Evolutionary conservation across 2,329 filamentous ascomycete species (phyloP), one percentile per base, ranked within the genome.

Genomic region (Plectosphaerella cucumerina): DNA sequence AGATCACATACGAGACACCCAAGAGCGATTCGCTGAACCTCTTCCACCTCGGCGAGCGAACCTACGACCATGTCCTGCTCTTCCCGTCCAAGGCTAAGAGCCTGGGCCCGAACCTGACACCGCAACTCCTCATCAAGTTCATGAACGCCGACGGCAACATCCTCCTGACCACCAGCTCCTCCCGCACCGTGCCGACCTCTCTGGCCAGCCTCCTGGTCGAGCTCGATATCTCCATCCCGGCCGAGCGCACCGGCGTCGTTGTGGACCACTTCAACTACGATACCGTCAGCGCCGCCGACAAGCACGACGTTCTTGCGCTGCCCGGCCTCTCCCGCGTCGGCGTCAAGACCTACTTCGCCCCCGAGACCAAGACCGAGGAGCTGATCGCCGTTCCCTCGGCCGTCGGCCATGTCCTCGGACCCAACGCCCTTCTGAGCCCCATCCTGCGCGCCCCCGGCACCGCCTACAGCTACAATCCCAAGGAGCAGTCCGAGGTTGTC

Each of bases 181-280:
- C 82, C 51, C 74, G 81, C 46, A 71, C 86, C 15, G 85, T 87
- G 3, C 85, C 93, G 14, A 84, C 82, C 50, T 84, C 89, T 45
- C 73, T 97, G 60, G 84, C 85, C 58, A 87, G 87, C 41, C 78
- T 96, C 51, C 87, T 97, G 48, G 76, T 89, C 62, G 91, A 97
- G 71, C 79, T 97, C 67, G 93, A 97, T 65, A 88, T 99, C 63
- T 78, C 85, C 59, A 82, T 97, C n/a, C 90, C 94, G 37, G 73
- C 83, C 34, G 93, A 96, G 70, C 89, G 92, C 63, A 90, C 87
- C 50, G 85, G 89, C 51, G 76, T 93, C 52, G 87, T 96, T 6
- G 86, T 97, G 55, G 94, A 97, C 71, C 94, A 99, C 76, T 97
- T 97, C 83, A 88, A 90, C 74, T 94, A 94, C 72, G 93, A 97